A percentile compares a stretch with the other conserved stretches of the same genome.
Conservation (phyloP, 768 basidiomycete genomes). For the Boletus reticuloceps region DNA sequence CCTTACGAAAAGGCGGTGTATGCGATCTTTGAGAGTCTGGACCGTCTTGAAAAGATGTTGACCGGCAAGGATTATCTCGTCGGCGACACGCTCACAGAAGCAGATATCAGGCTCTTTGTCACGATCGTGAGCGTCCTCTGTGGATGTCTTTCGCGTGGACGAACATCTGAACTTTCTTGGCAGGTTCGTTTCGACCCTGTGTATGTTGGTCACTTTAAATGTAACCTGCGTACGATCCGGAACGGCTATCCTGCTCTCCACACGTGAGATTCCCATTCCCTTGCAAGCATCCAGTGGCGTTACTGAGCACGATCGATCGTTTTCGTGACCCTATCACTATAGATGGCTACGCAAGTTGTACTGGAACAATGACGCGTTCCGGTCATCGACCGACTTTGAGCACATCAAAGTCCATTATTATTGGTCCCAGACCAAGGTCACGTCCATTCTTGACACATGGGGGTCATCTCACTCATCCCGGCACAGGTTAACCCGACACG, state of each 20-base stretch:
- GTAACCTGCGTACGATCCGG: conserved; percentile 84
- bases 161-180: background rate
- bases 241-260: conserved; percentile 85
- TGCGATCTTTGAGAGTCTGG: conserved; percentile 75
- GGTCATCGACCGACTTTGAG: conserved; percentile 81
- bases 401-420: conserved; percentile 57
- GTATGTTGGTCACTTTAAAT: conserved; percentile 93
- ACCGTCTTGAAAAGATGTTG: conserved; percentile 76
- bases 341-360: conserved; percentile 88
- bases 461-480: background rate
- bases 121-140: conserved; percentile 61
- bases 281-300: background rate
- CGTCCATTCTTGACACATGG: background rate
- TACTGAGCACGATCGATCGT: background rate
- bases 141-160: background rate
- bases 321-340: background rate
- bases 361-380: conserved; percentile 89
- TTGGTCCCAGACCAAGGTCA: conserved; percentile 31
- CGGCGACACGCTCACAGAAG: conserved; percentile 80
- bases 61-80: conserved; percentile 80
- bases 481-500: conserved; percentile 73
- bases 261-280: conserved; percentile 30
- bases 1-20: conserved; percentile 80
- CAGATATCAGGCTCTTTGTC: conserved; percentile 86
- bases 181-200: conserved; percentile 88